Percentiles rank a stretch among this genome's conserved stretches.
Conservation (phyloP, 768 basidiomycete genomes). For the Gelatoporia subvermispora region DNA sequence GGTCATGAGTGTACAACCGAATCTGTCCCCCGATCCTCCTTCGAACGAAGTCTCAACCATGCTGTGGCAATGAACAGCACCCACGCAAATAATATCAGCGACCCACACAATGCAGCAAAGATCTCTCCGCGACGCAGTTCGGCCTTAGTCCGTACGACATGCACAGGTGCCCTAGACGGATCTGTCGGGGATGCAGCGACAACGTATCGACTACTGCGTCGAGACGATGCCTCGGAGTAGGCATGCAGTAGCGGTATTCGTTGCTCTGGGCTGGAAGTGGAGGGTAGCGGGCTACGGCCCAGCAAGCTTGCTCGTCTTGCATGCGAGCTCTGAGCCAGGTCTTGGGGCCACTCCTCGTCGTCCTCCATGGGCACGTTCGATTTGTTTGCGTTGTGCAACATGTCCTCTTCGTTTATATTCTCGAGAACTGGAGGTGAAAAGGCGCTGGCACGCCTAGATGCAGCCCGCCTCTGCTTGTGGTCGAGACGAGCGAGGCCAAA, state of each 20-base stretch:
- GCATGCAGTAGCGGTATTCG: conserved; percentile 20
- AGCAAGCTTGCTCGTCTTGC: not conserved
- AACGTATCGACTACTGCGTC: conserved; percentile 17
- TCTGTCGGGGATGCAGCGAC: not conserved
- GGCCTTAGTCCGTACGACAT: conserved; percentile 15
- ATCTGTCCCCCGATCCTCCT: conserved; percentile 25
- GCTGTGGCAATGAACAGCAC: conserved; percentile 59
- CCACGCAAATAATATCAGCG: conserved; percentile 52
- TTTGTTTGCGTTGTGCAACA: not conserved
- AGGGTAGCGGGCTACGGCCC: not conserved
- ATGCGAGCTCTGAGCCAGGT: conserved; percentile 1
- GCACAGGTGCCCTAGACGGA: conserved; percentile 1
- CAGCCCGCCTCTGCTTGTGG: conserved; percentile 30
- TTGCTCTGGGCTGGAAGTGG: conserved; percentile 13
- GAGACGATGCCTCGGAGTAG: conserved; percentile 9
- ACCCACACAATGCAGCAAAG: conserved; percentile 39
- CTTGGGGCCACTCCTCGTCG: conserved; percentile 12
- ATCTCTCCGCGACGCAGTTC: conserved; percentile 40
- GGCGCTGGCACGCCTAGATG: conserved; percentile 11
- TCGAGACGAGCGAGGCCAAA: conserved; percentile 46
- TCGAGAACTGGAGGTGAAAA: conserved; percentile 14
- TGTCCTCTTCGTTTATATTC: conserved; percentile 7
- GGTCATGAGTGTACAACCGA: not conserved
- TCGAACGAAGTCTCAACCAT: conserved; percentile 48
- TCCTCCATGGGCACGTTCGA: conserved; percentile 9